Base-by-base conservation (phyloP, 192 early-diverging fungal species). In the Linnemannia schmuckeri region DNA sequence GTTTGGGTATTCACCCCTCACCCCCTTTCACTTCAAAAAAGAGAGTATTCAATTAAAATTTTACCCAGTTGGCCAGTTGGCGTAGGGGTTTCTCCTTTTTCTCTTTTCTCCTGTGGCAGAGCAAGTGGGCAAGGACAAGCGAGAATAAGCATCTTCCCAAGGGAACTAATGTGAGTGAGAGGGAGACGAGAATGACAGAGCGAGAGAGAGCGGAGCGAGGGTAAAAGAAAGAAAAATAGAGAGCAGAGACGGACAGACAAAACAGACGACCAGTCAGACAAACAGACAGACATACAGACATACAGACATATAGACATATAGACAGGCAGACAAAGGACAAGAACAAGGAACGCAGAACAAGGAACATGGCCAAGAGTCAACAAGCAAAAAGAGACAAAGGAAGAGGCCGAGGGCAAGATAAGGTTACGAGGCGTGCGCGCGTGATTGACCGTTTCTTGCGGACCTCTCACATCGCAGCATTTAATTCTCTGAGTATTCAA, bases 41-140 rank as follows among this genome's bases (percentile, higher is more conserved):
- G 13, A 46, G 13, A 33, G n/a, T 17, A 47, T 44, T 74, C 38
- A 38, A 38, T 10, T 41, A 42, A 24, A 30, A 30, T 10, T 30
- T 27, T n/a, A 57, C 55, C 55, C 55, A 66, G 27, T 24, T 30
- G 27, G 27, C 54, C 54, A 63, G 30, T n/a, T 66, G 30, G 61
- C 61, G 61, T 66, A 66, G 61, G 61, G 61, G 61, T 66, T 35
- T 66, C 61, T 66, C 61, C 61, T 66, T 42, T 42, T 0, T 41
- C 70, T 42, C 69, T 70, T 24, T 42, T 72, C 70, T 72, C 40
- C 2, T 72, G 38, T 42, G 35, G 38, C 70, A 72, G 47, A 74
- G 47, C 74, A n/a, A 41, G 44, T 13, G 2, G 8, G 42, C 33
- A 46, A 40, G 18, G 4, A 41, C 70, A 71, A 72, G 41, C 37